Evolutionary conservation across 495 filamentous ascomycete species (phyloP).

Genomic region (Usnea hakonensis): DNA sequence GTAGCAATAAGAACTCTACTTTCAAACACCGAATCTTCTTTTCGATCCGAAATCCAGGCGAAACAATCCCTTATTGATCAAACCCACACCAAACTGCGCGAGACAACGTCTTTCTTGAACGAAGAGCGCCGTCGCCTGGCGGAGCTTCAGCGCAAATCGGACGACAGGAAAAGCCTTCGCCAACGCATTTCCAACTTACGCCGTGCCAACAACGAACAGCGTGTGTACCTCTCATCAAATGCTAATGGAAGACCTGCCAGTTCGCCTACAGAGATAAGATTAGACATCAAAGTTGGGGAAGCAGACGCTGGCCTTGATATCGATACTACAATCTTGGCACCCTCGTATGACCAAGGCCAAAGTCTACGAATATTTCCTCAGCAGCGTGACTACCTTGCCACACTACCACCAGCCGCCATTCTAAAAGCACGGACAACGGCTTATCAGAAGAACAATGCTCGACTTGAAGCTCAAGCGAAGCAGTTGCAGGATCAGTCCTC

Average conservation of each 20-base stretch:
- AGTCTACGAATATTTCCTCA: slow-evolving; percentile 20
- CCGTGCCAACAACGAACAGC: slow-evolving; percentile 44
- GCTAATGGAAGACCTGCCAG: slow-evolving; percentile 25
- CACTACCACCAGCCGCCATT: slow-evolving; percentile 25
- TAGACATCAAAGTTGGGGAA: slow-evolving; percentile 38
- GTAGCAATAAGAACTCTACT: slow-evolving; percentile 59
- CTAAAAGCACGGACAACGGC: slow-evolving; percentile 36
- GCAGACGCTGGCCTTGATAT: slow-evolving; percentile 48
- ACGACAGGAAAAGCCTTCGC: slow-evolving; percentile 50
- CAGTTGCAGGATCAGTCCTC: slow-evolving; percentile 52
- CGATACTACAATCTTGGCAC: slow-evolving; percentile 31
- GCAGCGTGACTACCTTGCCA: slow-evolving; percentile 24
- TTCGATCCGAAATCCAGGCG: slow-evolving; percentile 63
- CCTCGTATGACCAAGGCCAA: slow-evolving; percentile 13
- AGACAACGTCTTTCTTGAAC: slow-evolving; percentile 67
- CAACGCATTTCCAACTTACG: slow-evolving; percentile 55
- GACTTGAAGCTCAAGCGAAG: slow-evolving; percentile 37
- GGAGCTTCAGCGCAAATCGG: slow-evolving; percentile 51
- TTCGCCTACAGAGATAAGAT: slow-evolving; percentile 28
- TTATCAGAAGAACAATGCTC: slow-evolving; percentile 41
- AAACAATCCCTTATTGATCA: slow-evolving; percentile 78
- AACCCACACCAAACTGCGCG: slow-evolving; percentile 67
- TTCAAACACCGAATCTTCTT: slow-evolving; percentile 60
- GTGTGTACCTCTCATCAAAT: slow-evolving; percentile 25
- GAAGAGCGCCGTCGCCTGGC: slow-evolving; percentile 66